phyloP scores from a whole-genome alignment of 2,329 filamentous ascomycete genomes.

The Beauveria scarabaeidicola region DNA sequence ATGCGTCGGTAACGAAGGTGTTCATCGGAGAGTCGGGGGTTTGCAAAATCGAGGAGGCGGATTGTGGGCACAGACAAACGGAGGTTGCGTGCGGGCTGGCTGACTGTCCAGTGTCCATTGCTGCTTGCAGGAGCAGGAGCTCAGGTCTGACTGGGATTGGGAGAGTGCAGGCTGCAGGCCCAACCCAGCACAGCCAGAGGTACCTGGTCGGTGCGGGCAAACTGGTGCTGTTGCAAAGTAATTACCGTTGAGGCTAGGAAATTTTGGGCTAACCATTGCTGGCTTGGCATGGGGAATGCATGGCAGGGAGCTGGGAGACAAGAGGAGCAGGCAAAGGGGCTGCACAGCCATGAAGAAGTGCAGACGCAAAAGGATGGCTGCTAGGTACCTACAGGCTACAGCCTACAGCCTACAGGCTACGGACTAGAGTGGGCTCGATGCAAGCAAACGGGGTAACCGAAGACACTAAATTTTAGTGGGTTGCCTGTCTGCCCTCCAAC shows the following conservation, averaged over 20 bases:
- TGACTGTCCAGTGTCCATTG: not conserved
- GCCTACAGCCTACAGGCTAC: too few relatives aligned
- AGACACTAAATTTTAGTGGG: not conserved
- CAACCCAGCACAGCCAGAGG: not conserved
- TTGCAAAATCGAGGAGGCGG: conserved; percentile 7
- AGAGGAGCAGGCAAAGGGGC: not conserved
- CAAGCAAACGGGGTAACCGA: not conserved
- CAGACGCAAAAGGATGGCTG: not conserved
- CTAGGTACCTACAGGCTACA: too few relatives aligned
- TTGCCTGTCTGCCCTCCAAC: too few relatives aligned
- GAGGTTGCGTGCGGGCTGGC: not conserved
- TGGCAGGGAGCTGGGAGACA: not conserved
- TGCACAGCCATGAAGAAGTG: not conserved
- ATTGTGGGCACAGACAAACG: conserved; percentile 3
- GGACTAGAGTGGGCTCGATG: not conserved
- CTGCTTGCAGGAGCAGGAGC: not conserved
- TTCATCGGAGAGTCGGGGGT: conserved; percentile 5
- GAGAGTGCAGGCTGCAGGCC: not conserved
- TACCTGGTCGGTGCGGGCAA: not conserved
- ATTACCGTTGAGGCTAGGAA: too few relatives aligned
- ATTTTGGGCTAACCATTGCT: not conserved
- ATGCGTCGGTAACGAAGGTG: not conserved
- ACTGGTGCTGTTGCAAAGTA: not conserved
- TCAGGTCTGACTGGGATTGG: not conserved
- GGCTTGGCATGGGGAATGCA: not conserved